Evolutionary conservation across 441 rosid genomes (phyloP).

Genomic region (Corymbia citriodora): DNA sequence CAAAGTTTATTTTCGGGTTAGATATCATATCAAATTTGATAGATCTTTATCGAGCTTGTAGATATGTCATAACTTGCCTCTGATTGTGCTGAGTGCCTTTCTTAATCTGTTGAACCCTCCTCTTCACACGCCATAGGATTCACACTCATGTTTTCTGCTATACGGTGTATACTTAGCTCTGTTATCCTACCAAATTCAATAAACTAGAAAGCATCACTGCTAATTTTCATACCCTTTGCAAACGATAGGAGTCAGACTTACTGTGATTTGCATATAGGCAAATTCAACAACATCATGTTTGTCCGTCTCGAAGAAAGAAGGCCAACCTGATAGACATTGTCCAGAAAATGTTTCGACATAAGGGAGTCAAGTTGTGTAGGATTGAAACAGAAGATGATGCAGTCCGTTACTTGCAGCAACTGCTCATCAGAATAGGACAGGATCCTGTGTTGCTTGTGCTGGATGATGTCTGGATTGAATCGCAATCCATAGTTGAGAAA

Average conservation of each 20-base stretch:
- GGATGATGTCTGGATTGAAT: background rate
- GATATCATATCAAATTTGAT: no score
- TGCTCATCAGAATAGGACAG: background rate
- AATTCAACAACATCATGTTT: background rate
- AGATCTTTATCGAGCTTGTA: no score
- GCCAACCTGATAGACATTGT: background rate
- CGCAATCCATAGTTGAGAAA: accelerated
- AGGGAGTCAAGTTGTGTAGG: accelerated
- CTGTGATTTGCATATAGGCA: no score
- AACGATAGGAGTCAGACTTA: no score
- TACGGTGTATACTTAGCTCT: background rate
- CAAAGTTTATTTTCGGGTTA: no score
- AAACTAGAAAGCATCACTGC: background rate
- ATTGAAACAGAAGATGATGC: accelerated
- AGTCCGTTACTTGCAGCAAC: background rate
- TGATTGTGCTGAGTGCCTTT: no score
- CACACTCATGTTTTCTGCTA: background rate
- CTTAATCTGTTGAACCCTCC: accelerated
- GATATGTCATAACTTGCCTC: no score
- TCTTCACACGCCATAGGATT: background rate
- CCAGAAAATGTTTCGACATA: background rate
- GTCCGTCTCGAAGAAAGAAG: background rate
- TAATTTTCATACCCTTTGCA: no score
- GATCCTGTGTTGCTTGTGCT: background rate
- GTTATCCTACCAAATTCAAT: no score